Percentiles rank a stretch among this genome's conserved stretches.
These are phyloP conservation scores for Skeletonema costatum DNA, from an alignment of 108 stramenopile genomes.

Conservation along the genomic window DNA sequence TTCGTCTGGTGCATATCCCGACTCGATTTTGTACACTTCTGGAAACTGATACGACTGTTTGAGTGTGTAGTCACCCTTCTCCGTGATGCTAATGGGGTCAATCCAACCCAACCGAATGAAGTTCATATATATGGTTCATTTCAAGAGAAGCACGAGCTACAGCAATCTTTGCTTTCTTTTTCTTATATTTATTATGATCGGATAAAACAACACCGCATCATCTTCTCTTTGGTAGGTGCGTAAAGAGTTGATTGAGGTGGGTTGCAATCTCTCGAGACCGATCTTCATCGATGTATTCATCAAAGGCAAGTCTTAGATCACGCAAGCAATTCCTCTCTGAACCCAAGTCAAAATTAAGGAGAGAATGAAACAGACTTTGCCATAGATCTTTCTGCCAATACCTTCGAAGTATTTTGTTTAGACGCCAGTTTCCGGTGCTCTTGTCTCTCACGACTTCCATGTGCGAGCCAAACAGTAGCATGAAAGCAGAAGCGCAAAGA, in stretches of 20 bases:
- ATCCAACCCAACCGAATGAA: no score
- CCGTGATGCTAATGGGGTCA: conserved; percentile 31
- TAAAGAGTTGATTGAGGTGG: conserved; percentile 19
- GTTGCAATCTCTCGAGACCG: conserved; percentile 24
- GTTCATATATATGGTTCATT: no score
- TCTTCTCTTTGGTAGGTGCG: conserved; percentile 38
- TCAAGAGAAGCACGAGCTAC: no score
- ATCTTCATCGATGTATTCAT: conserved; percentile 30
- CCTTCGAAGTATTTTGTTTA: conserved; percentile 53
- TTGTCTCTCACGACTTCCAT: conserved; percentile 54
- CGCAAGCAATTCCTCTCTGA: conserved; percentile 16
- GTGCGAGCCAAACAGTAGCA: conserved; percentile 73
- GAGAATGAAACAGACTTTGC: conserved; percentile 61
- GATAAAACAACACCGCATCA: not conserved
- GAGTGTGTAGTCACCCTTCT: conserved; percentile 44
- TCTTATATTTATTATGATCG: no score
- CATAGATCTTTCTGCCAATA: conserved; percentile 78
- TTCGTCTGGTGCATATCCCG: conserved; percentile 50
- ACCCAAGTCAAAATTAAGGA: conserved; percentile 62
- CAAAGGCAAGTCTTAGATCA: conserved; percentile 26
- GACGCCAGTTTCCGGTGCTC: conserved; percentile 49
- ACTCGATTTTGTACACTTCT: conserved; percentile 55
- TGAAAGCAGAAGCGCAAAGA: conserved; percentile 59
- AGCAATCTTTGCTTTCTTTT: no score
- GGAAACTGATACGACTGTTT: conserved; percentile 25